Evolutionary conservation across 2,329 filamentous ascomycete species (phyloP).

Genomic region (Stagonosporopsis cucurbitacearum): DNA sequence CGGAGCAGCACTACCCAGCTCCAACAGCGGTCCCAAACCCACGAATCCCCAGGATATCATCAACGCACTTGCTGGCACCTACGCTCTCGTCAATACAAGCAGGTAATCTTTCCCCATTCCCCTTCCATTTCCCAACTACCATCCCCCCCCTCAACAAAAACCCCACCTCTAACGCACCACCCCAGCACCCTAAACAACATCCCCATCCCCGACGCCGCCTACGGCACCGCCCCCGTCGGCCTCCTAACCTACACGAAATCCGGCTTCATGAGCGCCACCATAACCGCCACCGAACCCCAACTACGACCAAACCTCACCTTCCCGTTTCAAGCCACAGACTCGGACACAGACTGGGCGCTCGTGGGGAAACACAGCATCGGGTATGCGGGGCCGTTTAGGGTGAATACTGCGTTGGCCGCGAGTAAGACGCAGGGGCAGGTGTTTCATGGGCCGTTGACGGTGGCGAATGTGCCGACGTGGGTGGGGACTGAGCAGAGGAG

Average conservation of each 20-base stretch:
- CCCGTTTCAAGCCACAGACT: conserved; percentile 28
- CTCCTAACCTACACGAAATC: conserved; percentile 34
- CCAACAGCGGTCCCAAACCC: not conserved
- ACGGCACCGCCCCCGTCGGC: conserved; percentile 33
- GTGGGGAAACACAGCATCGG: conserved; percentile 39
- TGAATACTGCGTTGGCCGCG: conserved; percentile 25
- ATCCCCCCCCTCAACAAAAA: not conserved
- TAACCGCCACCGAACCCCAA: conserved; percentile 33
- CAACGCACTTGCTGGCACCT: conserved; percentile 31
- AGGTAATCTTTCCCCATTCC: not conserved
- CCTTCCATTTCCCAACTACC: not conserved
- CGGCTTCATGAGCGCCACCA: conserved; percentile 39
- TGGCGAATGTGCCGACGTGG: conserved; percentile 37
- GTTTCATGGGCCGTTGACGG: conserved; percentile 35
- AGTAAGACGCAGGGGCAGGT: conserved; percentile 31
- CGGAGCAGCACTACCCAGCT: conserved; percentile 11
- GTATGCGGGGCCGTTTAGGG: conserved; percentile 33
- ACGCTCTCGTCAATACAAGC: conserved; percentile 33
- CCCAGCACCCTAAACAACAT: conserved; percentile 25
- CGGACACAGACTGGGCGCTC: conserved; percentile 37
- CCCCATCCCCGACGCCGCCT: conserved; percentile 31
- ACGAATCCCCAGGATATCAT: conserved; percentile 21
- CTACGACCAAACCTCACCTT: conserved; percentile 33
- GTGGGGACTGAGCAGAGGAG: conserved; percentile 26
- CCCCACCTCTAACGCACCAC: not conserved